Percentiles rank a stretch among this genome's conserved stretches.
phyloP scores from a whole-genome alignment of 2,329 filamentous ascomycete genomes.

The Colletotrichum cereale region DNA sequence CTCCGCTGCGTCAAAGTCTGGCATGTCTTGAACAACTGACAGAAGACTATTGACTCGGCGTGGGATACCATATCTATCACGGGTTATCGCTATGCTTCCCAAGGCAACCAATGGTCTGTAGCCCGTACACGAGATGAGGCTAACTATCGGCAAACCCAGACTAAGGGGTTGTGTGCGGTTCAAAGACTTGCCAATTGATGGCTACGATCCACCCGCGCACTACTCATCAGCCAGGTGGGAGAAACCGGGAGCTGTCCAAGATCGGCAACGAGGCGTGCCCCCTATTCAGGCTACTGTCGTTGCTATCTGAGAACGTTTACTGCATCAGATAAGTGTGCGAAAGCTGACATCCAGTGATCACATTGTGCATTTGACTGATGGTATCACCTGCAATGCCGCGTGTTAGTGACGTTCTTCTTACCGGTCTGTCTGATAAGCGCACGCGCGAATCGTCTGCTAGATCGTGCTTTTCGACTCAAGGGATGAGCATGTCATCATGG shows the following conservation, averaged over 20 bases:
- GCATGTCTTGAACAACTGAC: not conserved
- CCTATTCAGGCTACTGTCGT: conserved; percentile 4
- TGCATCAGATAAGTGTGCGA: conserved; percentile 11
- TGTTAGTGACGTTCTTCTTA: conserved; percentile 1
- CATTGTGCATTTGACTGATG: not conserved
- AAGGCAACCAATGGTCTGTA: not conserved
- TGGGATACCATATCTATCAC: not conserved
- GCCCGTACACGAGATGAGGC: not conserved
- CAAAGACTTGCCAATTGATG: conserved; percentile 17
- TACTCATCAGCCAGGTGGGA: conserved; percentile 15
- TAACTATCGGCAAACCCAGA: not conserved
- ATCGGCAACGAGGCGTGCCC: conserved; percentile 23
- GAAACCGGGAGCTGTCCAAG: conserved; percentile 10
- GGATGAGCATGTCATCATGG: conserved; percentile 11
- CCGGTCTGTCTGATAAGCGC: conserved; percentile 6
- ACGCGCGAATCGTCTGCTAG: not conserved
- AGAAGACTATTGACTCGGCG: conserved; percentile 3
- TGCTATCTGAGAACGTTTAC: conserved; percentile 1
- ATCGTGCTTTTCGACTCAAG: not conserved
- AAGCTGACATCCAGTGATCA: not conserved
- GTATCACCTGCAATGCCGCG: not conserved
- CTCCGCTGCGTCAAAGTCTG: not conserved
- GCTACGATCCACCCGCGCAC: conserved; percentile 6
- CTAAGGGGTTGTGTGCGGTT: not conserved
- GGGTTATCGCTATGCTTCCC: not conserved